Evolutionary conservation across 306 rosid species (phyloP), one percentile per base, ranked within the genome.

Genomic region (Acacia melanoxylon): DNA sequence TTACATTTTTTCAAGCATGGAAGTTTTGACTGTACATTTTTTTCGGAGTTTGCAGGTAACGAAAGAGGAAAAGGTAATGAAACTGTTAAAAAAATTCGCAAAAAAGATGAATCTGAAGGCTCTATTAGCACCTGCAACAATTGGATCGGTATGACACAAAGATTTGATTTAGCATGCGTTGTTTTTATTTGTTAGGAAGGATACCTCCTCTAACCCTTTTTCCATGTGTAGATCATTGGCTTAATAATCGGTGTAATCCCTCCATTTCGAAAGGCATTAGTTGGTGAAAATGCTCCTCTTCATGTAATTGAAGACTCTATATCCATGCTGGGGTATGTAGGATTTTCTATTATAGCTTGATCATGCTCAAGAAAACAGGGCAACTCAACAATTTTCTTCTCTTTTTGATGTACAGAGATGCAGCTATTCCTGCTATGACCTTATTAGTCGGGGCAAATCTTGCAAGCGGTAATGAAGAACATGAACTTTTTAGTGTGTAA

Each of bases 381-480:
- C 12, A 14, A 16, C 71, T 69, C 5, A 48, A 48, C 19, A 13
- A 6, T 5, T 58, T 25, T 0, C 22, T 72, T 4, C 5, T 6
- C 25, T 35, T 75, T 41, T 4, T 51, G 24, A 49, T 67, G 75
- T 80, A 59, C 81, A 85, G 88, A n/a, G 86, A 82, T 29, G 88
- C 85, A 51, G 44, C 58, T 44, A 85, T 87, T 67, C 88, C 90
- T 51, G 41, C 81, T 16, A 17, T 68, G 48, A 87, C 86, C 12
- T 44, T 87, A 69, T 48, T 87, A 42, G 72, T 85, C 2, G 90
- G 90, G 58, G 88, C 85, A 59, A 85, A 87, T 75, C 88, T 87
- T 68, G 79, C 67, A 0, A 61, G 9, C 35, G 88, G 90, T 87
- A 77, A 69, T 35, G 51, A 48, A 65, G 11, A 69, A 66, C 14